Base-by-base conservation (phyloP, 2,329 filamentous ascomycete genomes). In the Ascochyta rabiei region DNA sequence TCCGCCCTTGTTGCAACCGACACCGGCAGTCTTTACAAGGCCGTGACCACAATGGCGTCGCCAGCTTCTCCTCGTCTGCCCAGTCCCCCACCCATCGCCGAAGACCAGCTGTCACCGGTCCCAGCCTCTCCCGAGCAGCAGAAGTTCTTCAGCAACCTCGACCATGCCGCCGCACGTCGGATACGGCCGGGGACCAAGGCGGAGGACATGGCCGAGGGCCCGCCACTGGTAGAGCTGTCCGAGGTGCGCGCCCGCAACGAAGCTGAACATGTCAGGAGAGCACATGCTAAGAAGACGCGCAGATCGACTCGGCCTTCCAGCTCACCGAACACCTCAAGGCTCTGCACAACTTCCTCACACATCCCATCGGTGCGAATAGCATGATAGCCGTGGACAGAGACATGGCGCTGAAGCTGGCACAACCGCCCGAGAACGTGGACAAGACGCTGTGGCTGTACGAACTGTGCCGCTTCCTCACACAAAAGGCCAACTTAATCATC, bases 231-330 rank as follows among this genome's bases (percentile, higher is more conserved):
- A 50, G 90, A 93, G 38, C 79, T 97, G 56, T 86, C 86, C 62
- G 90, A 97, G 81, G 92, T 96, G 74, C 61, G 83, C 42, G n/a
- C 38, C 21, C 44, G 26, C 16, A 37, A 21, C 8, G 34, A 26
- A 12, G 8, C 10, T 5, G 39, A n/a, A 24, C 16, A n/a, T 23
- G 38, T 34, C 26, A 34, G 38, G 49, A 38, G 48, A 21, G 40
- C 33, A 53, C 30, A 42, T 53, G 55, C 63, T 72, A 57, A 72
- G 55, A 40, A 35, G 16, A 50, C 44, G 47, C 23, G 37, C 61
- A 97, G 90, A 91, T 99, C 64, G 93, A 99, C 73, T 98, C 93
- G 19, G 90, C 95, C 39, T 99, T 98, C 74, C 95, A 97, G 75
- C 86, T 98, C 16, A 96, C 97, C 76, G 95, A 99, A 77, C 93